Conservation (phyloP, 78 protist species). For the Tieghemostelium lacteum region DNA sequence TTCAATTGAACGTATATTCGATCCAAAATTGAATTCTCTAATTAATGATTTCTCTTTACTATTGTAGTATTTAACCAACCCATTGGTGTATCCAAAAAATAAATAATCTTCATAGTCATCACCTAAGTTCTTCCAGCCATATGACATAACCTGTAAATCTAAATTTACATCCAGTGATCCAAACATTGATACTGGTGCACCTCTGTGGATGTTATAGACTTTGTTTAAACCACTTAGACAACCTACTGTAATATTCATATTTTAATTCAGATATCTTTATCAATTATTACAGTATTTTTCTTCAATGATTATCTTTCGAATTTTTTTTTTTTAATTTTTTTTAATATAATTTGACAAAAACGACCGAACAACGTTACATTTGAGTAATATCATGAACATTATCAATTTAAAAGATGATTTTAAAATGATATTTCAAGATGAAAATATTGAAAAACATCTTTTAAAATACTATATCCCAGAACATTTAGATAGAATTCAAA, state of each 20-base stretch:
- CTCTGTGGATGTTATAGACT: conserved; percentile 47
- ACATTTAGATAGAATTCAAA: conserved; percentile 9
- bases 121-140: conserved; percentile 26
- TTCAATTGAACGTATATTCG: neutral
- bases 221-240: conserved; percentile 25
- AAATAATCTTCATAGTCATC: conserved; percentile 29
- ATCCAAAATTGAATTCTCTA: neutral
- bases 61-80: conserved; percentile 22
- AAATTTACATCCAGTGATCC: neutral
- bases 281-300: too few relatives aligned
- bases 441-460: conserved; percentile 13
- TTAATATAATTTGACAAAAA: neutral
- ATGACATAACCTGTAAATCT: conserved; percentile 30
- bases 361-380: too few relatives aligned
- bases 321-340: too few relatives aligned
- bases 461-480: conserved; percentile 21
- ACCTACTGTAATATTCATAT: conserved; percentile 44
- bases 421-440: conserved; percentile 9
- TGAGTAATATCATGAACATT: too few relatives aligned
- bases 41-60: conserved; percentile 12
- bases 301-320: too few relatives aligned
- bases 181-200: conserved; percentile 5
- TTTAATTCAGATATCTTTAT: too few relatives aligned
- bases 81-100: conserved; percentile 14
- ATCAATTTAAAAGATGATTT: too few relatives aligned